A percentile compares a stretch with the other conserved stretches of the same genome.
These are phyloP conservation scores for Acarospora socialis DNA, from an alignment of 2,329 filamentous ascomycete genomes.

Conservation along the genomic window DNA sequence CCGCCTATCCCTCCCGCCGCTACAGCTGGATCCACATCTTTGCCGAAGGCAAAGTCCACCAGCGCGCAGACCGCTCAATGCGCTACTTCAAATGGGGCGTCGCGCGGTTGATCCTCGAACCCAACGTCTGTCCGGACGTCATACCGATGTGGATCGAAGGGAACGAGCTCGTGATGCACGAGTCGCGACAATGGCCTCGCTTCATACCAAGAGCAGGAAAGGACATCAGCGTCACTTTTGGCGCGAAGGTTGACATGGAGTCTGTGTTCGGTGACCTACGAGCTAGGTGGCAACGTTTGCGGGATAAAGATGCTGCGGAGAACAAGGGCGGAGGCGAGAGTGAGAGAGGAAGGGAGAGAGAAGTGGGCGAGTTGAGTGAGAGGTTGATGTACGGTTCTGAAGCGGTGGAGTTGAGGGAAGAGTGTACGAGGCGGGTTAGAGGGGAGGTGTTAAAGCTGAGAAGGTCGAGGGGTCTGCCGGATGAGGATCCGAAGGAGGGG, in stretches of 20 bases:
- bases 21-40: constrained; percentile 90
- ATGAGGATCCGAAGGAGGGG: constrained; percentile 64
- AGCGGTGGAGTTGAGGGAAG: constrained; percentile 60
- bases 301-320: too few relatives aligned
- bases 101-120: constrained; percentile 78
- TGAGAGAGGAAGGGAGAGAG: constrained; percentile 21
- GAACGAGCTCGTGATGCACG: constrained; percentile 75
- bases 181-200: constrained; percentile 62
- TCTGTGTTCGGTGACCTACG: constrained; percentile 64
- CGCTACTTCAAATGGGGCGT: constrained; percentile 99
- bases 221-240: constrained; percentile 60
- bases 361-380: constrained; percentile 48
- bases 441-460: constrained; percentile 70
- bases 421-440: constrained; percentile 65
- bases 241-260: constrained; percentile 58
- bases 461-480: constrained; percentile 54
- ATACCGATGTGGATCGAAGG: constrained; percentile 93
- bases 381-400: constrained; percentile 56
- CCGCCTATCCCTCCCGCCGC: constrained; percentile 53
- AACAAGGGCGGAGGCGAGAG: constrained; percentile 32
- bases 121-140: constrained; percentile 72
- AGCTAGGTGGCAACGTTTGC: constrained; percentile 55
- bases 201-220: constrained; percentile 65
- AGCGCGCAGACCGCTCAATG: constrained; percentile 62
- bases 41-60: constrained; percentile 88